Evolutionary conservation across 2,329 filamentous ascomycete species (phyloP).

Genomic region (Trichoderma oligosporum): DNA sequence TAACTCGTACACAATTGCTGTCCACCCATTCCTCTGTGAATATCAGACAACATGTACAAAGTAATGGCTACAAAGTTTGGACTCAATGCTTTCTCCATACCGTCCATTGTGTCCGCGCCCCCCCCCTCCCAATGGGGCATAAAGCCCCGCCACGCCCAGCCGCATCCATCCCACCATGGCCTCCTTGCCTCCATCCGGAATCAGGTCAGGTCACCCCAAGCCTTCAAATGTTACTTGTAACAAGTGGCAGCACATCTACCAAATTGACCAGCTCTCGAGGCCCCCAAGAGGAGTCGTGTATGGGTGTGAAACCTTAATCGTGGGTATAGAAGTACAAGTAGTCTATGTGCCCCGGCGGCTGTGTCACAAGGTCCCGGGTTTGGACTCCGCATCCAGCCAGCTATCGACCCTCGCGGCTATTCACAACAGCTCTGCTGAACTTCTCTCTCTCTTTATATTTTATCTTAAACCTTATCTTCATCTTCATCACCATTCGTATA

Average conservation of each 20-base stretch:
- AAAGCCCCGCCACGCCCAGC: constrained; percentile 12
- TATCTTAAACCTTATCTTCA: background rate
- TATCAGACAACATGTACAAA: no score
- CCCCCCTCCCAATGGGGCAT: no score
- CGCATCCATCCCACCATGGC: constrained; percentile 12
- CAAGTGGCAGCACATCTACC: no score
- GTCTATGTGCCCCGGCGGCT: constrained; percentile 1
- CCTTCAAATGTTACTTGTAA: no score
- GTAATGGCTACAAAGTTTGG: no score
- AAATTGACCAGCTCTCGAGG: background rate
- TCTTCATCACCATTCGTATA: background rate
- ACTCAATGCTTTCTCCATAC: background rate
- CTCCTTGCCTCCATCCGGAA: constrained; percentile 6
- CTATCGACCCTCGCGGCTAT: constrained; percentile 4
- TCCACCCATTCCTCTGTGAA: no score
- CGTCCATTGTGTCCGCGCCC: background rate
- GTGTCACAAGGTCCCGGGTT: constrained; percentile 14
- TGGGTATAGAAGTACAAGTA: no score
- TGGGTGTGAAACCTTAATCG: constrained; percentile 18
- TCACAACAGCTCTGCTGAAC: constrained; percentile 5
- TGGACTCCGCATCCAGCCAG: constrained; percentile 2
- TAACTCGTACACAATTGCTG: no score
- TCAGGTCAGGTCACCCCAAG: no score
- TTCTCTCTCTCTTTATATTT: background rate
- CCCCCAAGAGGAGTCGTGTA: constrained; percentile 3